Conservation (phyloP, 768 basidiomycete genomes). For the Leucocoprinus birnbaumii region DNA sequence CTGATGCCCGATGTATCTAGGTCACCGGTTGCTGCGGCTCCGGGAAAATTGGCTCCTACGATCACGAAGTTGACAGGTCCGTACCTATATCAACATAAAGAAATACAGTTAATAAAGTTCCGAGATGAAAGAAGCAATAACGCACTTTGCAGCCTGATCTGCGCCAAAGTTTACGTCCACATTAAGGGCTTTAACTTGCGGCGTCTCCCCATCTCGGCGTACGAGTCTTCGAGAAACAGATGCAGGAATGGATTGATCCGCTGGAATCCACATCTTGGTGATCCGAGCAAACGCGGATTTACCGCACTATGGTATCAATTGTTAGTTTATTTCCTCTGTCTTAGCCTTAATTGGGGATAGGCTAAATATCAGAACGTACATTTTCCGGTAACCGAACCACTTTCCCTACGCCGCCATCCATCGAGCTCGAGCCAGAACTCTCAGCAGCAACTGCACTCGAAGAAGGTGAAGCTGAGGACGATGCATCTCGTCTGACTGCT, state of each 20-base stretch:
- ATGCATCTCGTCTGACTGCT: slow-evolving; percentile 21
- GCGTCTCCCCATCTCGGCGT: slow-evolving; percentile 12
- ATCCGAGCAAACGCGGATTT: slow-evolving; percentile 18
- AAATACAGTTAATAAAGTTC: no score
- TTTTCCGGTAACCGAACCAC: slow-evolving; percentile 50
- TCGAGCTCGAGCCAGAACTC: background rate
- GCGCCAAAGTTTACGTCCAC: slow-evolving; percentile 19
- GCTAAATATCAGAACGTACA: slow-evolving; percentile 26
- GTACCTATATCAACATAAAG: no score
- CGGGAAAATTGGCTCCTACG: slow-evolving; percentile 14
- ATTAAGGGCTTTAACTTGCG: slow-evolving; percentile 15
- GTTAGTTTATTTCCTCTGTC: no score
- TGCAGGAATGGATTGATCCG: slow-evolving; percentile 19
- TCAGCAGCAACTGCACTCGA: slow-evolving; percentile 32
- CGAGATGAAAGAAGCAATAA: background rate
- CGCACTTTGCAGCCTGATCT: background rate
- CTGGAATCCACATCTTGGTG: slow-evolving; percentile 17
- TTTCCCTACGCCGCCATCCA: slow-evolving; percentile 30
- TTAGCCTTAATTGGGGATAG: background rate
- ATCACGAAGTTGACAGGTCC: slow-evolving; percentile 13
- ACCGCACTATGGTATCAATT: slow-evolving; percentile 17
- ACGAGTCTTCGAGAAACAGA: slow-evolving; percentile 12
- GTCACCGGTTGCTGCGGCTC: slow-evolving; percentile 3
- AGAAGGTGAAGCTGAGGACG: slow-evolving; percentile 36
- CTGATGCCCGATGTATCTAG: background rate